Conservation (phyloP, 176 grass and related monocot species). For the Carex kokanica region DNA sequence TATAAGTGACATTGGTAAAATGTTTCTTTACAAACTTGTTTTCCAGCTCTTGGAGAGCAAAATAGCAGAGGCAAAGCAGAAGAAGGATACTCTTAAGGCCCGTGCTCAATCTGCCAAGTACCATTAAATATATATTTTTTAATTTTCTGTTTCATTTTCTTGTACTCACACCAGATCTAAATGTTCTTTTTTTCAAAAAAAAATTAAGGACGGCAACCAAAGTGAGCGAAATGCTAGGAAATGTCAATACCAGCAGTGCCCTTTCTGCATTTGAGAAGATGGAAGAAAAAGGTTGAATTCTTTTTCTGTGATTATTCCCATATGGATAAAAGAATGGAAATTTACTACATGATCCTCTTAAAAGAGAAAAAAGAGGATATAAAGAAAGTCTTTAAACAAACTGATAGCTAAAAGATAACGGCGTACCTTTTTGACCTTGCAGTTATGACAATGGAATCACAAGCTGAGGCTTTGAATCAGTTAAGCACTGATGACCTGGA, state of each 20-base stretch:
- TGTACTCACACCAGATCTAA: not conserved
- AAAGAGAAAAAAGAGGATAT: too few species aligned
- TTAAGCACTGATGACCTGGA: slow-evolving; percentile 86
- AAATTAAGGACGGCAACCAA: slow-evolving; percentile 84
- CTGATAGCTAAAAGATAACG: not conserved
- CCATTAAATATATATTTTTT: slow-evolving; percentile 20
- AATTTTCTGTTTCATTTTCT: not conserved
- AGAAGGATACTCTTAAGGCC: slow-evolving; percentile 97
- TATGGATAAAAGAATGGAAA: slow-evolving; percentile 14
- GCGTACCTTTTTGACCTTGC: slow-evolving; percentile 23
- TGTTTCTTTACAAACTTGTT: slow-evolving; percentile 17
- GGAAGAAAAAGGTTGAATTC: slow-evolving; percentile 89
- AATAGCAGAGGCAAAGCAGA: slow-evolving; percentile 91
- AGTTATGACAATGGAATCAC: slow-evolving; percentile 98
- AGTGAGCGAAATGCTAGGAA: slow-evolving; percentile 98
- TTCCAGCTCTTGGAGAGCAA: slow-evolving; percentile 96
- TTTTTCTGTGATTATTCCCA: not conserved
- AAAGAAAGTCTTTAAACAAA: not conserved
- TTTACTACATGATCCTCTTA: slow-evolving; percentile 2
- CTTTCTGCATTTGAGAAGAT: slow-evolving; percentile 99
- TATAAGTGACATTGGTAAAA: not conserved
- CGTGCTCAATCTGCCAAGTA: slow-evolving; percentile 99
- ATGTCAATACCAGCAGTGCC: slow-evolving; percentile 92
- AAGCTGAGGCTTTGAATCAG: slow-evolving; percentile 93
- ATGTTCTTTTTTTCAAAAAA: too few species aligned